phyloP scores from a whole-genome alignment of 352 stramenopile species.

The Pseudoperonospora humuli region DNA sequence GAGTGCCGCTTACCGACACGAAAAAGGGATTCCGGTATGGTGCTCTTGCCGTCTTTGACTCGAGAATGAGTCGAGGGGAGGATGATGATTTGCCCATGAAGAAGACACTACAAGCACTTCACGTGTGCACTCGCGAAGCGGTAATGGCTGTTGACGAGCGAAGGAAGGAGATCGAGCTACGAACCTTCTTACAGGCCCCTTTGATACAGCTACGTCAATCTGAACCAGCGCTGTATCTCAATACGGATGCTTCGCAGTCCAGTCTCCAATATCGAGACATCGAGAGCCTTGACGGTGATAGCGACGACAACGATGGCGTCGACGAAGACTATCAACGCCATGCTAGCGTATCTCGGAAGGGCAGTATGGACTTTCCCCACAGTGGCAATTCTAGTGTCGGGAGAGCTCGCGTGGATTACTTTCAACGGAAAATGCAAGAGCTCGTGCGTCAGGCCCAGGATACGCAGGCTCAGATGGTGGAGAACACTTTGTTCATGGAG shows the following conservation, averaged over 20 bases:
- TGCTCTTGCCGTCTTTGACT: slow-evolving; percentile 61
- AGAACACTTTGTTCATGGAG: slow-evolving; percentile 49
- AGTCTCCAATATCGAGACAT: slow-evolving; percentile 8
- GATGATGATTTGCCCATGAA: slow-evolving; percentile 38
- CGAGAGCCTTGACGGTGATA: slow-evolving; percentile 19
- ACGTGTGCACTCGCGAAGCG: slow-evolving; percentile 28
- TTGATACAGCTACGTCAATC: slow-evolving; percentile 40
- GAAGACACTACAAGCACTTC: slow-evolving; percentile 22
- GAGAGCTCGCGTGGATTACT: slow-evolving; percentile 32
- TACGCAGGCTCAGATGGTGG: slow-evolving; percentile 57
- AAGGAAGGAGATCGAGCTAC: slow-evolving; percentile 39
- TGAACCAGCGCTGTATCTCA: slow-evolving; percentile 33
- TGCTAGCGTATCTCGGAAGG: slow-evolving; percentile 14
- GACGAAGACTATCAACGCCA: slow-evolving; percentile 11
- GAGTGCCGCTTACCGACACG: slow-evolving; percentile 45
- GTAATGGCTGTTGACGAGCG: slow-evolving; percentile 36
- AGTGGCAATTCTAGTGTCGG: slow-evolving; percentile 4
- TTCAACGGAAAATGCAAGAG: slow-evolving; percentile 58
- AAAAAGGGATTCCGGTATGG: slow-evolving; percentile 39
- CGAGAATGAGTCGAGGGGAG: slow-evolving; percentile 22
- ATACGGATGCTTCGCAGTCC: slow-evolving; percentile 15
- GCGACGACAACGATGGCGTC: slow-evolving; percentile 12
- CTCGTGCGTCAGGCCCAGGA: slow-evolving; percentile 61
- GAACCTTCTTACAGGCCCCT: slow-evolving; percentile 42
- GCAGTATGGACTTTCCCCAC: neutral